Evolutionary conservation across 2,329 filamentous ascomycete genomes (phyloP).

Genomic region (Mycosphaerella arachidis): DNA sequence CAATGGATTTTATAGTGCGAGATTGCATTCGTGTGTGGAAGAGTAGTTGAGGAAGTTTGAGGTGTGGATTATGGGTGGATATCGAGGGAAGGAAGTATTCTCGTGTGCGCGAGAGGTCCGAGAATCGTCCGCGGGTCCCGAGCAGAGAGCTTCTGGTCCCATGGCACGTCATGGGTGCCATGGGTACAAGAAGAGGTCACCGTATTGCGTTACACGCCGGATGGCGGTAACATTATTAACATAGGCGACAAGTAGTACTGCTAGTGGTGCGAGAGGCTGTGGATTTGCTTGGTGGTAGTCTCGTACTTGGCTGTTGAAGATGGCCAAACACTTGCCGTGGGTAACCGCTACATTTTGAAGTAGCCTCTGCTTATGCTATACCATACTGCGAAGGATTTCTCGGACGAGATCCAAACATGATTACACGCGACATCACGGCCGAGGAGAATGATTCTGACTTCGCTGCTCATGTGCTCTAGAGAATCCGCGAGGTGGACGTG

Average conservation of each 20-base stretch:
- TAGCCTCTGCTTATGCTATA: too few species aligned
- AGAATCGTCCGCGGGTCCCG: background rate
- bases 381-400: too few species aligned
- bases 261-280: background rate
- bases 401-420: too few species aligned
- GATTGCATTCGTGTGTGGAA: background rate
- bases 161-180: too few species aligned
- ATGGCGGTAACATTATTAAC: background rate
- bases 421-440: too few species aligned
- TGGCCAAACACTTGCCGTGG: too few species aligned
- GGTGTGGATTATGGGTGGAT: background rate
- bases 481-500: background rate
- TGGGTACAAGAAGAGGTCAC: background rate
- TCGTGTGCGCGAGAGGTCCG: background rate
- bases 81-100: background rate
- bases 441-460: background rate
- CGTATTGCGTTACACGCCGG: background rate
- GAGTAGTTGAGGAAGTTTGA: background rate
- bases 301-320: too few species aligned
- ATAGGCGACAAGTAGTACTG: background rate
- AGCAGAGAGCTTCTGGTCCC: background rate
- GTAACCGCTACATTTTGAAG: too few species aligned
- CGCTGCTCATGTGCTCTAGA: background rate
- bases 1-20: background rate
- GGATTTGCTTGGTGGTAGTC: background rate